Base-by-base conservation (phyloP, 2,329 filamentous ascomycete species). In the Neonectria neomacrospora region DNA sequence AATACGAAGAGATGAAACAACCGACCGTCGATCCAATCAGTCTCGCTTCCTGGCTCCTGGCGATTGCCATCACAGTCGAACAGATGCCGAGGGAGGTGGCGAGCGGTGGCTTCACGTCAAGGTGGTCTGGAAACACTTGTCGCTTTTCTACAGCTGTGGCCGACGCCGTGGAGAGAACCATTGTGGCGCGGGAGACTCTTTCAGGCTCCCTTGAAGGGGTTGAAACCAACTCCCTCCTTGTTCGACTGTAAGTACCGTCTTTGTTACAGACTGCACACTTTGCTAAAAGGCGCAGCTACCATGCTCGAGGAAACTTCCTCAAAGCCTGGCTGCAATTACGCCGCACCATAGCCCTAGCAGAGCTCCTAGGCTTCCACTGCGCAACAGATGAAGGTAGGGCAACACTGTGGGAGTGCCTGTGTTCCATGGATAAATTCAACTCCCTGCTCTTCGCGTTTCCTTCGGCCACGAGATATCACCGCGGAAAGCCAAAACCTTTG, bases 1-100 rank as follows among this genome's bases (percentile, higher is more conserved):
- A 39, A n/a, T 52, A 52, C 20, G 32, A 52, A 7, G 50, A 39
- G 12, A 52, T 52, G 50, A 52, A 39, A 20, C 50, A 23, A n/a
- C 20, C 20, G 7, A 22, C 30, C 32, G 32, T 52, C 14, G 50
- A 52, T 32, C 50, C 50, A 26, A 12, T 22, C 4, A 20, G 34
- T 37, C 50, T 52, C 2, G 50, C 50, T 39, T 39, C 20, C 22
- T 53, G 50, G 50, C 32, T 53, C 10, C 11, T 53, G 3, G 26
- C 32, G 6, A 7, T 53, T 41, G 50, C 50, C 11, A 8, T 53
- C 14, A 39, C 50, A 10, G 20, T 26, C 32, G 50, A 53, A 11
- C 50, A 53, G 32, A 39, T 39, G 32, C 50, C 50, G 3, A 26
- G 20, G 7, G 30, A 39, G 16, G 32, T 20, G 3, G 6, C 32